These are phyloP conservation scores for Clonostachys rosea DNA, from an alignment of 2,329 filamentous ascomycete genomes.

Conservation along the genomic window DNA sequence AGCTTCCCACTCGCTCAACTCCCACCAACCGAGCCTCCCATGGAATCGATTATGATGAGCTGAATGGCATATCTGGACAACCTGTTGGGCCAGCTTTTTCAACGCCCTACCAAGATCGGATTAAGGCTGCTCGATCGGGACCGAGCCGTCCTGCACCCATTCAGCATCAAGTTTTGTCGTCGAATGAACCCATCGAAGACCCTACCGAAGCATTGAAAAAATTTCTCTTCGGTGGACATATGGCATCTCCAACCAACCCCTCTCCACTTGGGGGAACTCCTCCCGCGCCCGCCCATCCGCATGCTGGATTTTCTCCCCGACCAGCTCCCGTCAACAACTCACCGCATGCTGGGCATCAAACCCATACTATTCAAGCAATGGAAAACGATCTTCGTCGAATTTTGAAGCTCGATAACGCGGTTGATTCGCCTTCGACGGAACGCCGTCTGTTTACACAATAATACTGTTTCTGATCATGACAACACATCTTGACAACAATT, in stretches of 20 bases:
- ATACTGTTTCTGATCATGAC: too few species aligned
- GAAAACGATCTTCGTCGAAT: slow-evolving; percentile 50
- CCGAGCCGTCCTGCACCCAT: slow-evolving; percentile 4
- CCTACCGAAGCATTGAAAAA: slow-evolving; percentile 49
- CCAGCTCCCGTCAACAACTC: slow-evolving; percentile 3
- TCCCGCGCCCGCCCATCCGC: not conserved
- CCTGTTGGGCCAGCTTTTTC: slow-evolving; percentile 64
- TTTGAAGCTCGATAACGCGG: slow-evolving; percentile 34
- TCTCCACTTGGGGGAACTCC: not conserved
- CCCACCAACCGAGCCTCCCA: slow-evolving; percentile 11
- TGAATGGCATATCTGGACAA: slow-evolving; percentile 53
- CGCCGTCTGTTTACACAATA: slow-evolving; percentile 3
- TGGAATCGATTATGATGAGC: slow-evolving; percentile 39
- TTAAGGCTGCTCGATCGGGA: slow-evolving; percentile 40
- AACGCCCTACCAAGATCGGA: slow-evolving; percentile 59
- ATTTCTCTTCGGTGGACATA: slow-evolving; percentile 39
- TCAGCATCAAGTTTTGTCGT: not conserved
- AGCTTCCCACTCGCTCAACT: slow-evolving; percentile 15
- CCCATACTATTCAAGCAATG: slow-evolving; percentile 38
- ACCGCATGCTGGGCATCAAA: slow-evolving; percentile 4
- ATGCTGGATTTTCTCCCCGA: not conserved
- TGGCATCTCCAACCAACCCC: slow-evolving; percentile 13
- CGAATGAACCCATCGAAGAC: slow-evolving; percentile 13
- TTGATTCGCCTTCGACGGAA: slow-evolving; percentile 4
- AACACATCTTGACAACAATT: too few species aligned